phyloP scores from a whole-genome alignment of 2,329 filamentous ascomycete species.

The Aspergillus versicolor region DNA sequence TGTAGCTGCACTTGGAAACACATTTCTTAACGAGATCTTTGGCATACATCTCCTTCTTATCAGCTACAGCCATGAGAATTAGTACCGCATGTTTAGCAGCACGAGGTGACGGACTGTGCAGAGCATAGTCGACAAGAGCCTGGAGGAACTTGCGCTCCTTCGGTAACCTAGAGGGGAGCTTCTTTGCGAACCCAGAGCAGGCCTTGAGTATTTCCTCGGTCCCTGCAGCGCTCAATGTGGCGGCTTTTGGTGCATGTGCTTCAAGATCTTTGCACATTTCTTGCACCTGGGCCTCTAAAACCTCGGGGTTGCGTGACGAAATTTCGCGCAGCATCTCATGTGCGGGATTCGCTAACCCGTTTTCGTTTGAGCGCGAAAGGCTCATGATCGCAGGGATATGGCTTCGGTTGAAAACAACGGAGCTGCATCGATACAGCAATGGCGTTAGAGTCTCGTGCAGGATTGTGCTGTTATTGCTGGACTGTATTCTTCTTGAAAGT shows the following conservation, averaged over 20 bases:
- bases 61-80: slow-evolving; percentile 75
- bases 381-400: slow-evolving; percentile 89
- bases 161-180: slow-evolving; percentile 79
- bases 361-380: slow-evolving; percentile 78
- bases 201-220: slow-evolving; percentile 92
- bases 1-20: slow-evolving; percentile 72
- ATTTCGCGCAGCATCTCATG: slow-evolving; percentile 92
- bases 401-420: slow-evolving; percentile 89
- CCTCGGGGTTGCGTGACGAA: slow-evolving; percentile 80
- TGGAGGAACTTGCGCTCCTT: slow-evolving; percentile 77
- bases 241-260: slow-evolving; percentile 71
- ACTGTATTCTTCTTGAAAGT: slow-evolving; percentile 75
- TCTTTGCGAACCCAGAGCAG: slow-evolving; percentile 85
- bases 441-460: slow-evolving; percentile 78
- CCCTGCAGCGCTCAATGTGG: slow-evolving; percentile 65
- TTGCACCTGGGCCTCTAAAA: slow-evolving; percentile 89
- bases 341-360: slow-evolving; percentile 72
- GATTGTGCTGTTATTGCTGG: slow-evolving; percentile 58
- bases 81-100: slow-evolving; percentile 93
- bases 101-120: slow-evolving; percentile 76
- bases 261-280: slow-evolving; percentile 86
- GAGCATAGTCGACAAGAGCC: slow-evolving; percentile 77
- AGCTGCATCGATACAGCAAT: slow-evolving; percentile 77
- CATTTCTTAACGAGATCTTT: slow-evolving; percentile 78
- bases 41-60: slow-evolving; percentile 79